Conservation (phyloP, 2,329 filamentous ascomycete genomes). For the Penicillium verrucosum region DNA sequence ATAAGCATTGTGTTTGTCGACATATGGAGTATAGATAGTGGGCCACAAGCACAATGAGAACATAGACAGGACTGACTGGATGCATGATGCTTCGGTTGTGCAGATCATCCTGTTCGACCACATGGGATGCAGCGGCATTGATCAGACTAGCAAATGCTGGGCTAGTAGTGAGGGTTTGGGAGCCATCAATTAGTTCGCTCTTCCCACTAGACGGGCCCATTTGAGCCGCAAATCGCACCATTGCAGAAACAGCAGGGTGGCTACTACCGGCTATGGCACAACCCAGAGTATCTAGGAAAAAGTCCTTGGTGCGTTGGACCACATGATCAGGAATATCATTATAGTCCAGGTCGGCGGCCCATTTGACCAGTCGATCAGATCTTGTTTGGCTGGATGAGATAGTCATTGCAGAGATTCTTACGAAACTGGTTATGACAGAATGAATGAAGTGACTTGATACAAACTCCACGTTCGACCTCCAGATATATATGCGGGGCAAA, state of each 20-base stretch:
- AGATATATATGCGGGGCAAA: conserved; percentile 4
- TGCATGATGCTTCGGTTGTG: conserved; percentile 36
- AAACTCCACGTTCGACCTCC: neutral
- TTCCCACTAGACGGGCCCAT: conserved; percentile 30
- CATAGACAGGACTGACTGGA: conserved; percentile 22
- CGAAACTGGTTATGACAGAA: neutral
- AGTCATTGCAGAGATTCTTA: neutral
- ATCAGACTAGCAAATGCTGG: conserved; percentile 32
- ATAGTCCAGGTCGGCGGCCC: conserved; percentile 22
- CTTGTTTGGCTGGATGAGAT: conserved; percentile 9
- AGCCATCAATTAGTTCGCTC: conserved; percentile 29
- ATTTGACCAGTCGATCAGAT: conserved; percentile 22
- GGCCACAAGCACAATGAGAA: neutral
- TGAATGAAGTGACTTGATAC: neutral
- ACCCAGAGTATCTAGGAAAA: conserved; percentile 32
- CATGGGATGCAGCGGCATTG: conserved; percentile 32
- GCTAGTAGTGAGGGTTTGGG: conserved; percentile 20
- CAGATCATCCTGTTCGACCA: conserved; percentile 35
- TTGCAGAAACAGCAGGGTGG: conserved; percentile 28
- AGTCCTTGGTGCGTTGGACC: conserved; percentile 31
- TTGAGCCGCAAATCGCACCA: conserved; percentile 21
- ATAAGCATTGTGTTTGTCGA: neutral
- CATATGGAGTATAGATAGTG: neutral
- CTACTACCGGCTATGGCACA: conserved; percentile 31
- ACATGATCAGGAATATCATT: conserved; percentile 24